Conservation (phyloP, 352 stramenopile genomes). For the Phytophthora europaea region DNA sequence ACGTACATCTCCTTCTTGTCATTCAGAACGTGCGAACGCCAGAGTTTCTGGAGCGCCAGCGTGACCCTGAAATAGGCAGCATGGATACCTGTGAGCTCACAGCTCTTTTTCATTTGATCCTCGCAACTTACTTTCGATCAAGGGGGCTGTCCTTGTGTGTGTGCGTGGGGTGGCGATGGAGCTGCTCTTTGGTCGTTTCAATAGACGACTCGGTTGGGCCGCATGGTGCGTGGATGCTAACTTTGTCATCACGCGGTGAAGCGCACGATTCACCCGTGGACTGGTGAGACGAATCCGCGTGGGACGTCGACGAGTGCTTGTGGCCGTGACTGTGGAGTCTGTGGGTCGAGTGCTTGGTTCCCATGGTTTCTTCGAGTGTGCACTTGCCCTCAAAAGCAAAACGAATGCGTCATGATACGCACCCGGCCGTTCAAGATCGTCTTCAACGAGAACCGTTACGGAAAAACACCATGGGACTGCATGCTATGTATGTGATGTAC, state of each 20-base stretch:
- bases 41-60: constrained; percentile 68
- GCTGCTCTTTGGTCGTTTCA: constrained; percentile 2
- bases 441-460: constrained; percentile 8
- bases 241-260: constrained; percentile 2
- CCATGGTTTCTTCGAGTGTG: constrained; percentile 9
- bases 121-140: constrained; percentile 61
- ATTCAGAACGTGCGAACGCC: constrained; percentile 54
- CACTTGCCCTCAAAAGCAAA: neutral
- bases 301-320: neutral
- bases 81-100: neutral
- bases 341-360: constrained; percentile 14
- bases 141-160: constrained; percentile 31
- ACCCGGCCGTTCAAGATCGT: neutral
- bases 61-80: constrained; percentile 49
- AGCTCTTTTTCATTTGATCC: neutral
- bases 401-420: neutral
- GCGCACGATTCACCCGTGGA: constrained; percentile 6
- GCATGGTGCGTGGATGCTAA: constrained; percentile 4
- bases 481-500: too few relatives aligned
- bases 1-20: constrained; percentile 48
- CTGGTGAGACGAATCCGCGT: constrained; percentile 2
- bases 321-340: neutral
- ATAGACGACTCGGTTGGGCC: constrained; percentile 3
- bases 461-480: neutral
- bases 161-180: constrained; percentile 7